A percentile compares a stretch with the other conserved stretches of the same genome.
Conservation (phyloP, 2,329 filamentous ascomycete species). For the Fusarium pseudonygamai region DNA sequence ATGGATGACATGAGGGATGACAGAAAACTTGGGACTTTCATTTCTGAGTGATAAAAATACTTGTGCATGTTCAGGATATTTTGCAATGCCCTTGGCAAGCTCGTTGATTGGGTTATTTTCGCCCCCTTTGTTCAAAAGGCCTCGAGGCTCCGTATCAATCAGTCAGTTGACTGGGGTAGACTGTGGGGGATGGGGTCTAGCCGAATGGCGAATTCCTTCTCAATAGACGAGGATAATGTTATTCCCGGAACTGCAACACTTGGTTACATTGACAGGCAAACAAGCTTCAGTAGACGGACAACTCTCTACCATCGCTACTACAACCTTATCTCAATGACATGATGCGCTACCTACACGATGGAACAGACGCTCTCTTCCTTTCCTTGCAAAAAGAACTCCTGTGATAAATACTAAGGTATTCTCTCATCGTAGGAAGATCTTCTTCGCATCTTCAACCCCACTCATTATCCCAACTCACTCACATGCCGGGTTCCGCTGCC, state of each 20-base stretch:
- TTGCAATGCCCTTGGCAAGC: too few species aligned
- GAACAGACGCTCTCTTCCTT: background rate
- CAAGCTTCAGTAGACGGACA: background rate
- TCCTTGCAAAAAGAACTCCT: background rate
- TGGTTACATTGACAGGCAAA: background rate
- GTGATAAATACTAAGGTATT: background rate
- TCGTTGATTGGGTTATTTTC: background rate
- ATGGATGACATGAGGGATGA: background rate
- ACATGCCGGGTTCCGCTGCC: constrained; percentile 25
- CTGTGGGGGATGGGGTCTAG: constrained; percentile 29
- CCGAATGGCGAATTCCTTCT: constrained; percentile 20
- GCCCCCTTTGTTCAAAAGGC: background rate
- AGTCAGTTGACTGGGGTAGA: constrained; percentile 17
- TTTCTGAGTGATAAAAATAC: background rate
- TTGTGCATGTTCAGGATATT: background rate
- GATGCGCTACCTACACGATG: background rate
- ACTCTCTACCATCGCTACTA: background rate
- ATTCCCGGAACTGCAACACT: background rate
- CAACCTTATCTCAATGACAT: background rate
- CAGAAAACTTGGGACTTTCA: background rate
- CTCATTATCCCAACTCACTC: background rate
- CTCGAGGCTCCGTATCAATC: constrained; percentile 7
- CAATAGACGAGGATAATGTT: background rate
- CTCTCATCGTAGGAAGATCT: constrained; percentile 7
- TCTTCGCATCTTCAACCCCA: constrained; percentile 1